Base-by-base conservation (phyloP, 2,329 filamentous ascomycete genomes). In the Trichoderma semiorbis region DNA sequence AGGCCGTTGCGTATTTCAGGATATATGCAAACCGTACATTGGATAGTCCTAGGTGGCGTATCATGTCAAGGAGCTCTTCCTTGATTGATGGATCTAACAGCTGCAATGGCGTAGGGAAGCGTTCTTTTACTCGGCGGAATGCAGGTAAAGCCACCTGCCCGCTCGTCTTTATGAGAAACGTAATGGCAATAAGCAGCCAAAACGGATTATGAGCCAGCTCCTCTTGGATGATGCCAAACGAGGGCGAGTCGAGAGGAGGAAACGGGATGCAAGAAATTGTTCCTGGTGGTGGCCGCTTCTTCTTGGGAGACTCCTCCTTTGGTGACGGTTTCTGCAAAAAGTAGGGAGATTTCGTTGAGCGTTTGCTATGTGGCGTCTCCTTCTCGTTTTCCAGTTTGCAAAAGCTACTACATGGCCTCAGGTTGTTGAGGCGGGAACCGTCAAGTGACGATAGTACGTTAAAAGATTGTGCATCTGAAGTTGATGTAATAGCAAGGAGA, bases 141-240 rank as follows among this genome's bases (percentile, higher is more conserved):
- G 92, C 85, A 0, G 95, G 95, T 32, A 96, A 90, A 5, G 94
- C 93, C 11, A 89, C 85, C 61, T 85, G 87, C 12, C 93, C 95
- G 3, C 89, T 86, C 0, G 94, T 97, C 72, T 92, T 90, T 79
- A 95, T 95, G 34, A 97, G 89, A 76, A 97, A 95, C 0, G 93
- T 94, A 6, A 94, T 91, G 14, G 92, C 94, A 34, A 97, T 85
- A 2, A 97, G 87, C 2, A 98, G 87, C 74, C 90, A 91, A 80
- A 97, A 97, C 0, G 94, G 92, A 71, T 94, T 87, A 64, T 88
- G 81, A 2, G 90, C 89, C 18, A 97, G 87, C 74, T 91, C 87
- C 79, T 97, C 95, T 79, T 98, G 95, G 47, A 97, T 89, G 2
- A 98, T 86, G 0, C 94, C 94, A 78, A 97, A 97, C 7, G 78